These are phyloP conservation scores for Amphicarpaea edgeworthii DNA, from an alignment of 306 rosid species.

Conservation along the genomic window DNA sequence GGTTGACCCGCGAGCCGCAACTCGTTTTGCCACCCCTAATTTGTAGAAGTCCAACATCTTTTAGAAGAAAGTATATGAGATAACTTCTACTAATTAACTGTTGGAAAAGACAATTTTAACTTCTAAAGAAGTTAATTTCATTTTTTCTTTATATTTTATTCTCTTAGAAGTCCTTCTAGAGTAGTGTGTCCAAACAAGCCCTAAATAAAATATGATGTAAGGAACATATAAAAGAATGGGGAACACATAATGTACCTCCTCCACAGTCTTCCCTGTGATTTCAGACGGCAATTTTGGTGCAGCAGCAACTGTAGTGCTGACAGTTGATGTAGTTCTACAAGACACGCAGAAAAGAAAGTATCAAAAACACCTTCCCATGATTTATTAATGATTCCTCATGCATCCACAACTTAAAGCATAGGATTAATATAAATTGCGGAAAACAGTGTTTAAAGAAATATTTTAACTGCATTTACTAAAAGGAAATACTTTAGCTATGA, in stretches of 20 bases:
- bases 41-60: no score
- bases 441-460: slow-evolving; percentile 17
- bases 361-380: slow-evolving; percentile 38
- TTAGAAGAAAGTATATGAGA: no score
- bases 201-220: slow-evolving; percentile 20
- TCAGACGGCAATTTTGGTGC: slow-evolving; percentile 89
- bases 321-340: slow-evolving; percentile 71
- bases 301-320: slow-evolving; percentile 58
- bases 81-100: no score
- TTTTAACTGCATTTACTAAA: not conserved
- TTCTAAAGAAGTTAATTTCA: no score
- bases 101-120: no score
- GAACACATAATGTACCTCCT: slow-evolving; percentile 71
- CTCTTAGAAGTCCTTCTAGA: no score
- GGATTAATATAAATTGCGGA: slow-evolving; percentile 15
- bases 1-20: no score
- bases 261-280: slow-evolving; percentile 94
- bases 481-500: not conserved
- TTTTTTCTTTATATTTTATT: no score
- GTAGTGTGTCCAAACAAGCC: no score
- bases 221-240: slow-evolving; percentile 7
- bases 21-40: no score
- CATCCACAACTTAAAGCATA: slow-evolving; percentile 26
- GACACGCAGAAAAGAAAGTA: slow-evolving; percentile 45
- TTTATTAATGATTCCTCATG: slow-evolving; percentile 22